Conservation (phyloP, 2,329 filamentous ascomycete species). For the Colletotrichum trifolii region DNA sequence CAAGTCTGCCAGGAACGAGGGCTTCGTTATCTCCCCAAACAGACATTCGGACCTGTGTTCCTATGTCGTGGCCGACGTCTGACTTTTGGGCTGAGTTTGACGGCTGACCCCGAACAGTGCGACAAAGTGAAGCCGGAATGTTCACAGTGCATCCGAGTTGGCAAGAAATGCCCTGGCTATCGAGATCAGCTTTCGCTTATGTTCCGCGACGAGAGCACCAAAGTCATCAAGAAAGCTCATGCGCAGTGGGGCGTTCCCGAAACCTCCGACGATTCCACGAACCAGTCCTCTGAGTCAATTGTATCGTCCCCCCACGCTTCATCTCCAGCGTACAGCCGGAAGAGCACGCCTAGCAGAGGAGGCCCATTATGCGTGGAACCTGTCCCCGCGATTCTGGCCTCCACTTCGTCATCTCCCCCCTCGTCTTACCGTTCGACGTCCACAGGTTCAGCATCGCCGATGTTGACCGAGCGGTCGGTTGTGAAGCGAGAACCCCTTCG, state of each 20-base stretch:
- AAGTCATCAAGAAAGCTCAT: conserved; percentile 69
- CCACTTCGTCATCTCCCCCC: conserved; percentile 38
- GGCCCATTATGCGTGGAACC: background rate
- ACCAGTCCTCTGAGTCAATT: conserved; percentile 7
- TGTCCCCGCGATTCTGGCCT: background rate
- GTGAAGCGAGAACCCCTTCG: conserved; percentile 21
- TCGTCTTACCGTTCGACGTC: conserved; percentile 27
- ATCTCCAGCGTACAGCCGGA: conserved; percentile 35
- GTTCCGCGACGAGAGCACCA: conserved; percentile 74
- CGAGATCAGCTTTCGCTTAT: conserved; percentile 72
- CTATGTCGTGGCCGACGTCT: background rate
- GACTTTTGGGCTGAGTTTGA: background rate
- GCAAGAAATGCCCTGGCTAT: conserved; percentile 72
- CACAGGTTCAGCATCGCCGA: conserved; percentile 26
- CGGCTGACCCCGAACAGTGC: conserved; percentile 56
- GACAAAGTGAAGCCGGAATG: conserved; percentile 71
- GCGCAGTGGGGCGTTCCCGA: conserved; percentile 56
- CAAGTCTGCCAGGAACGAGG: no score
- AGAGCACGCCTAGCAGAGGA: conserved; percentile 20
- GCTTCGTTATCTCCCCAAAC: background rate
- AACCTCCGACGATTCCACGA: conserved; percentile 7
- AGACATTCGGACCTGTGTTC: background rate
- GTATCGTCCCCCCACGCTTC: conserved; percentile 40
- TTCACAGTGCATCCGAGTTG: conserved; percentile 70
- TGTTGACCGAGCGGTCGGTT: conserved; percentile 12